Conservation (phyloP, 2,329 filamentous ascomycete genomes). For the Cladosporium cucumerinum region DNA sequence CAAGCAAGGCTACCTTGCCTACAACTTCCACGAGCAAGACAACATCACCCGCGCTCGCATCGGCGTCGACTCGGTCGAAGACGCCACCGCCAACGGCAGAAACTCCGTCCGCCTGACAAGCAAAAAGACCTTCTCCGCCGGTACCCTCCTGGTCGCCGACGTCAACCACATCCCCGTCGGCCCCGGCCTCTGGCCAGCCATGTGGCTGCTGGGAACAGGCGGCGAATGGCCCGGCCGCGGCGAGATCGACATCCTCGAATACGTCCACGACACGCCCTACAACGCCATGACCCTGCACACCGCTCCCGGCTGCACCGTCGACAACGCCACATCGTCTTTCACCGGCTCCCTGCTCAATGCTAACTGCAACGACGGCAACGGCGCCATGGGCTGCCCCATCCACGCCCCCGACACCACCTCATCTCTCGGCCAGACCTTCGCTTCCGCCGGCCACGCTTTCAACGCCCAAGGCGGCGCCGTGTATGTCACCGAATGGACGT, state of each 20-base stretch:
- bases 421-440: constrained; percentile 17
- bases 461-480: constrained; percentile 47
- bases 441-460: constrained; percentile 49
- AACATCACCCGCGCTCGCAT: constrained; percentile 40
- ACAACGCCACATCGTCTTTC: constrained; percentile 31
- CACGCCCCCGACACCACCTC: constrained; percentile 22
- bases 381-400: constrained; percentile 44
- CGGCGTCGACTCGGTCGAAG: constrained; percentile 44
- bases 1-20: constrained; percentile 37
- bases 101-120: constrained; percentile 47
- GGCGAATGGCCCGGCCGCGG: constrained; percentile 41
- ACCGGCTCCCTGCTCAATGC: constrained; percentile 22
- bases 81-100: constrained; percentile 38
- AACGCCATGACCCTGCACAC: constrained; percentile 51
- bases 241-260: constrained; percentile 51
- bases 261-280: constrained; percentile 41
- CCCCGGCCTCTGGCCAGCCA: constrained; percentile 52
- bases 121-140: constrained; percentile 46
- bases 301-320: constrained; percentile 41
- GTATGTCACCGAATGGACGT: constrained; percentile 62
- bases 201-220: constrained; percentile 39
- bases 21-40: constrained; percentile 38
- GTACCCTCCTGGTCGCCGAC: constrained; percentile 50
- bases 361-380: constrained; percentile 35
- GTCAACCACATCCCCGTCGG: constrained; percentile 51